Percentiles rank a stretch among this genome's conserved stretches.
Conservation (phyloP, 768 basidiomycete species). For the Xerocomellus chrysenteron region DNA sequence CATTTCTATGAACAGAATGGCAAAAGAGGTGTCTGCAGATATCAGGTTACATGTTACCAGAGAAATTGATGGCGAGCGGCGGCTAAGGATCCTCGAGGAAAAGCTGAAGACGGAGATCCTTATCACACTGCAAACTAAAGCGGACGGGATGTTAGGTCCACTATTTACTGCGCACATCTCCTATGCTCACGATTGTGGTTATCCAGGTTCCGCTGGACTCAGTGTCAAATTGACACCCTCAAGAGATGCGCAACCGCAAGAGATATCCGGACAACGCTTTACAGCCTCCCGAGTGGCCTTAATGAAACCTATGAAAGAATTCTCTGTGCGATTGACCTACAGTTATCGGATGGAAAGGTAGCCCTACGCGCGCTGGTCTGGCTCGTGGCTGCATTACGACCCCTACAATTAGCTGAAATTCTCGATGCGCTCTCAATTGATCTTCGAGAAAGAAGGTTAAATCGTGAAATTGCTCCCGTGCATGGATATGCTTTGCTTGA, state of each 20-base stretch:
- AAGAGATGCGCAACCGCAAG: neutral
- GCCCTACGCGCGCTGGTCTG: constrained; percentile 9
- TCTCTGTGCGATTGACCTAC: constrained; percentile 1
- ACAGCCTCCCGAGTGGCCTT: constrained; percentile 12
- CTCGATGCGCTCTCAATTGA: constrained; percentile 15
- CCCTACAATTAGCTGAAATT: constrained; percentile 4
- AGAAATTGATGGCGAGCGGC: constrained; percentile 1
- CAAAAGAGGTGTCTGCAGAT: neutral
- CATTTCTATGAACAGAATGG: constrained; percentile 4
- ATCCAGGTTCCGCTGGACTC: constrained; percentile 20
- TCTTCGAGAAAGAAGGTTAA: neutral
- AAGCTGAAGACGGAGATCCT: constrained; percentile 5
- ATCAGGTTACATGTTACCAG: constrained; percentile 8
- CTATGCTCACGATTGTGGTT: neutral
- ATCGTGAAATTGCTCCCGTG: neutral
- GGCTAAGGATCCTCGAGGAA: neutral
- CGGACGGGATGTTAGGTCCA: constrained; percentile 13
- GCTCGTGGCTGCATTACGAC: constrained; percentile 13
- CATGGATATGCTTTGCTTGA: neutral
- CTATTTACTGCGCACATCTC: neutral
- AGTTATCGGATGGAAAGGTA: neutral
- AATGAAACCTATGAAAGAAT: constrained; percentile 21
- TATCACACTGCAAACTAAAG: neutral
- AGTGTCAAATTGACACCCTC: constrained; percentile 16
- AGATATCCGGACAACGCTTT: constrained; percentile 5